phyloP scores from a whole-genome alignment of 345 rosid species.

The Camelina laxa region DNA sequence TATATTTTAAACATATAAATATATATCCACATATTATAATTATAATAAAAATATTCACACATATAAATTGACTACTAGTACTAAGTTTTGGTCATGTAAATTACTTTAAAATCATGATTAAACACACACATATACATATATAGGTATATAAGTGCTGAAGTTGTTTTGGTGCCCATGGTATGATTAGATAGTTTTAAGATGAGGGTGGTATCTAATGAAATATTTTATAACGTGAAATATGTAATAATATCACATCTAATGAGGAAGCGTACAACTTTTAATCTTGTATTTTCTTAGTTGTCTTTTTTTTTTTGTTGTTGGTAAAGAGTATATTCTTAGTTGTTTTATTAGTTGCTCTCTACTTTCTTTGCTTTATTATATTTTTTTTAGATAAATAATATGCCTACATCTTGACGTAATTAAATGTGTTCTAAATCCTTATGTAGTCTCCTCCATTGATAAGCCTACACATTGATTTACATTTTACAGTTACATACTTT shows the following conservation, averaged over 20 bases:
- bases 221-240: slow-evolving; percentile 6
- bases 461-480: no score
- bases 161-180: slow-evolving; percentile 24
- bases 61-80: neutral
- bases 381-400: neutral
- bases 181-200: slow-evolving; percentile 1
- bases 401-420: neutral
- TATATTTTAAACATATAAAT: no score
- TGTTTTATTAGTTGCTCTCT: no score
- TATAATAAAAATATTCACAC: neutral
- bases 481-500: no score
- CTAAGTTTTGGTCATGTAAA: neutral
- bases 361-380: no score
- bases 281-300: neutral
- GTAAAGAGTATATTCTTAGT: no score
- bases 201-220: slow-evolving; percentile 5
- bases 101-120: neutral
- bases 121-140: neutral
- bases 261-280: neutral
- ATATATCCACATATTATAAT: neutral
- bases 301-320: no score
- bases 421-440: neutral
- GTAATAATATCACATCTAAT: neutral
- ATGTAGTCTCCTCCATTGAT: no score
- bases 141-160: neutral